These are phyloP conservation scores for Lentinula sp. DNA, from an alignment of 768 basidiomycete species.

Conservation along the genomic window DNA sequence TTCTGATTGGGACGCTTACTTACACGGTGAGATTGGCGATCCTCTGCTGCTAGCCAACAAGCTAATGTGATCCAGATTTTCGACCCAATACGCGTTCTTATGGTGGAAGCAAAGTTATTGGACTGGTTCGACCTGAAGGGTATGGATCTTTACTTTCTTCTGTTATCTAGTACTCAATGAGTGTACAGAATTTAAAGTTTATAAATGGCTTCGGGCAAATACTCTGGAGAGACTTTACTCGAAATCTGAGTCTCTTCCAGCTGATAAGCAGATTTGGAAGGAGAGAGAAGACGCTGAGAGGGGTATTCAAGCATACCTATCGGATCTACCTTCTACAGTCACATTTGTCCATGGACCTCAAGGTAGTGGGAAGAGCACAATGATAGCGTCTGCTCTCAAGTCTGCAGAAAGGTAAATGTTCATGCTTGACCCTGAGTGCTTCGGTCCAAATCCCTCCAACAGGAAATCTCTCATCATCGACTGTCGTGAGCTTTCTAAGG, in stretches of 20 bases:
- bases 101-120: slow-evolving; percentile 75
- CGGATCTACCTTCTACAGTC: slow-evolving; percentile 75
- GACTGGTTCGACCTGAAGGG: slow-evolving; percentile 81
- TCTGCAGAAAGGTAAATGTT: slow-evolving; percentile 43
- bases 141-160: slow-evolving; percentile 19
- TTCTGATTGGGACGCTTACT: slow-evolving; percentile 84
- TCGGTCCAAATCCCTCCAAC: neutral
- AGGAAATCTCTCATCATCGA: slow-evolving; percentile 80
- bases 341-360: slow-evolving; percentile 80
- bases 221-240: slow-evolving; percentile 42
- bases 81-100: slow-evolving; percentile 83
- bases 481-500: slow-evolving; percentile 67
- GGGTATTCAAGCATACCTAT: slow-evolving; percentile 63
- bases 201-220: slow-evolving; percentile 69
- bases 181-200: slow-evolving; percentile 56
- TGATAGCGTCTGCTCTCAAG: slow-evolving; percentile 49
- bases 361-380: slow-evolving; percentile 69
- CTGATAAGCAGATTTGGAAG: slow-evolving; percentile 60
- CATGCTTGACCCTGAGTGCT: too few relatives aligned
- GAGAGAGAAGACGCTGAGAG: slow-evolving; percentile 77
- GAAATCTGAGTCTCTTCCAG: neutral
- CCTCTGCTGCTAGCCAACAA: neutral
- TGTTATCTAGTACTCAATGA: neutral
- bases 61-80: slow-evolving; percentile 54
- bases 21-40: slow-evolving; percentile 59